Evolutionary conservation across 257 asterid species (phyloP).

Genomic region (Nicotiana attenuata): DNA sequence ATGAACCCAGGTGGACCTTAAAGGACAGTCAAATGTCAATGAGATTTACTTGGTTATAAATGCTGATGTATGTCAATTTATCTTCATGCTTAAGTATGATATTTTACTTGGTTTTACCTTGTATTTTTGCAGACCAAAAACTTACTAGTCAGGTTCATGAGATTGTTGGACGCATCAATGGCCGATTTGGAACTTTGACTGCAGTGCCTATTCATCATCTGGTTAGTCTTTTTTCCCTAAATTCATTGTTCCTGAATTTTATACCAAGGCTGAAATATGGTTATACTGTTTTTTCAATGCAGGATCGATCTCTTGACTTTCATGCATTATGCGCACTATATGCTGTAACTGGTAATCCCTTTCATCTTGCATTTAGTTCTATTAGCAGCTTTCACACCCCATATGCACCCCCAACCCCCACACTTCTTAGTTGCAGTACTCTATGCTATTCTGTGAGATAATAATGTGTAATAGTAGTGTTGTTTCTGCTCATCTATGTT

Average conservation of each 20-base stretch:
- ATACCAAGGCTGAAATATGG: neutral
- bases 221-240: constrained; percentile 41
- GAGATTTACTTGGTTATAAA: constrained; percentile 3
- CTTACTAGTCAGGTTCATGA: constrained; percentile 99
- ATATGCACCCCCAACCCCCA: neutral
- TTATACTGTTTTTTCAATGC: constrained; percentile 21
- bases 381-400: neutral
- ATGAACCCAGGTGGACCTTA: neutral
- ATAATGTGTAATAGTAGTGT: neutral
- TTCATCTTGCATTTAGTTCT: neutral
- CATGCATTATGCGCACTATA: constrained; percentile 84
- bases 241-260: neutral
- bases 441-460: neutral
- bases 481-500: neutral
- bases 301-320: constrained; percentile 98
- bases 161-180: constrained; percentile 97
- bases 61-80: neutral
- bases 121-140: constrained; percentile 61
- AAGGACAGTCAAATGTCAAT: neutral
- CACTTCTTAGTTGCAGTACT: neutral
- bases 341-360: constrained; percentile 81
- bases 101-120: constrained; percentile 16
- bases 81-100: neutral
- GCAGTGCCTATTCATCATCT: constrained; percentile 97
- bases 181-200: constrained; percentile 82